phyloP scores from a whole-genome alignment of 495 filamentous ascomycete genomes.

The Aspergillus sclerotiicarbonarius region DNA sequence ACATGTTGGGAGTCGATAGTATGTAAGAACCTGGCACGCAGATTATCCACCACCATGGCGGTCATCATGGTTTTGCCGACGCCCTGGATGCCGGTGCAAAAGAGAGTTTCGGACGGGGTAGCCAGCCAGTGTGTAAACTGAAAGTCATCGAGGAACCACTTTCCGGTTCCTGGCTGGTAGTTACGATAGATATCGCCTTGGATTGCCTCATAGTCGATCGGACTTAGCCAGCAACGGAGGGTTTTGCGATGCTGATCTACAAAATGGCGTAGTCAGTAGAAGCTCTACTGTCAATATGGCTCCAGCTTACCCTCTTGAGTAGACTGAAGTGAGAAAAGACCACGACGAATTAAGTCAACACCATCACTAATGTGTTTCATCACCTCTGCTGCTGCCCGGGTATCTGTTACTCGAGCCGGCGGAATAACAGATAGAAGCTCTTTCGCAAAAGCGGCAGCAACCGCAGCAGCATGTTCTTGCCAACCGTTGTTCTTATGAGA shows the following conservation, averaged over 20 bases:
- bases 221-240: constrained; percentile 19
- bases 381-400: not conserved
- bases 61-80: constrained; percentile 31
- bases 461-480: too few species aligned
- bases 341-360: not conserved
- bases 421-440: constrained; percentile 12
- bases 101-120: not conserved
- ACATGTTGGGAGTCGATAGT: constrained; percentile 13
- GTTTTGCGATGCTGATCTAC: constrained; percentile 5
- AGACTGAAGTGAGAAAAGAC: not conserved
- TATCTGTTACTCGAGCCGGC: not conserved
- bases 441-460: too few species aligned
- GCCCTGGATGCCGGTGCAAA: constrained; percentile 19
- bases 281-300: not conserved
- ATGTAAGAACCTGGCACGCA: not conserved
- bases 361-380: not conserved
- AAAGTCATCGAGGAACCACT: constrained; percentile 18
- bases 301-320: not conserved
- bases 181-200: constrained; percentile 9
- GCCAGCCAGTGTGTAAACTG: constrained; percentile 14
- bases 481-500: too few species aligned
- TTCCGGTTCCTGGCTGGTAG: constrained; percentile 16
- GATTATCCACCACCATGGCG: constrained; percentile 14
- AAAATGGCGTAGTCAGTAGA: not conserved
- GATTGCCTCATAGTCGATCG: constrained; percentile 12